Evolutionary conservation across 371 early-diverging fungal genomes (phyloP).

Genomic region (Mucor mucedo): DNA sequence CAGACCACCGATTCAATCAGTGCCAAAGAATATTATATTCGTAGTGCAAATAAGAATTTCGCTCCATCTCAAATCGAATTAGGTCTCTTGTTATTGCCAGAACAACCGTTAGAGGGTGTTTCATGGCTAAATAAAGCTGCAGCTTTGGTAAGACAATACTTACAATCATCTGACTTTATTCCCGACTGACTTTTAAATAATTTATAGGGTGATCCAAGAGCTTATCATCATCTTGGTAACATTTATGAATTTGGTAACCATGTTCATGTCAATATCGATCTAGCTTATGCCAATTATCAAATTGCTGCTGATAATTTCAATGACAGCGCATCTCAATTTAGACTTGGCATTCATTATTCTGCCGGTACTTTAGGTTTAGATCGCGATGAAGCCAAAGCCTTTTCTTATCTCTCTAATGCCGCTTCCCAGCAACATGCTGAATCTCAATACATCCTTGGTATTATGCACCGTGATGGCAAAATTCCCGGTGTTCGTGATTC

Average conservation of each 20-base stretch:
- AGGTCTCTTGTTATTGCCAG: conserved; percentile 34
- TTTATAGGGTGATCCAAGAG: conserved; percentile 41
- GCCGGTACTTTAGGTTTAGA: conserved; percentile 36
- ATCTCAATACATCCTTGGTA: conserved; percentile 50
- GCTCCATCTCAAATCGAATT: conserved; percentile 47
- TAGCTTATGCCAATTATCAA: conserved; percentile 39
- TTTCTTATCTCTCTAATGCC: conserved; percentile 34
- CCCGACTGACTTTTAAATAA: neutral
- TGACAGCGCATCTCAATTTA: conserved; percentile 16
- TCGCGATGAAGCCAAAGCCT: conserved; percentile 36
- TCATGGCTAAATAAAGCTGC: conserved; percentile 46
- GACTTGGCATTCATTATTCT: conserved; percentile 46
- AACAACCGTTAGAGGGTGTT: conserved; percentile 37
- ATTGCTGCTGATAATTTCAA: conserved; percentile 33
- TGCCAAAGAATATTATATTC: conserved; percentile 35
- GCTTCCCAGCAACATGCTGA: conserved; percentile 44
- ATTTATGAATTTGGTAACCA: conserved; percentile 48
- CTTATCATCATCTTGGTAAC: conserved; percentile 43
- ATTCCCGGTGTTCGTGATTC: conserved; percentile 3
- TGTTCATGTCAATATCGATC: conserved; percentile 27
- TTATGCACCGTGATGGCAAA: conserved; percentile 47
- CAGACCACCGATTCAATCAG: conserved; percentile 35
- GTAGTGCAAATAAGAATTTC: conserved; percentile 50
- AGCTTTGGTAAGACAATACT: conserved; percentile 33
- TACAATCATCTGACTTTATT: conserved; percentile 15